Percentiles rank a stretch among this genome's conserved stretches.
phyloP scores from a whole-genome alignment of 768 basidiomycete species.

The Tephrocybe sp. region DNA sequence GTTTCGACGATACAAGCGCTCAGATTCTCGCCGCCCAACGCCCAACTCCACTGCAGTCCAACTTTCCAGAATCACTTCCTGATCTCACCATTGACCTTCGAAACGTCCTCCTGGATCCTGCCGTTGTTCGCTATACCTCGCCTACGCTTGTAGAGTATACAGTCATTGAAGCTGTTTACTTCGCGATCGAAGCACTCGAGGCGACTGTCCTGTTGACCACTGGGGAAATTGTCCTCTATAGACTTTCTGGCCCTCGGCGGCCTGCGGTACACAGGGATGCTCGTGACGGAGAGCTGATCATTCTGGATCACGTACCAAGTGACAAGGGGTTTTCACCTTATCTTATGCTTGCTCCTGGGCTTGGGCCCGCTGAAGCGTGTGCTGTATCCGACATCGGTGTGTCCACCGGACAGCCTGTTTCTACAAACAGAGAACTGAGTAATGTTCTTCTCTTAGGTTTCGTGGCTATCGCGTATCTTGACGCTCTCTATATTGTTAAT shows the following conservation, averaged over 20 bases:
- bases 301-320: conserved; percentile 46
- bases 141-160: conserved; percentile 23
- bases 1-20: conserved; percentile 73
- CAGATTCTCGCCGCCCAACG: conserved; percentile 52
- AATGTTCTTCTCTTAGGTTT: conserved; percentile 50
- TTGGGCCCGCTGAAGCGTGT: conserved; percentile 49
- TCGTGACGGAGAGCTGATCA: conserved; percentile 48
- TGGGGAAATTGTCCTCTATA: conserved; percentile 57
- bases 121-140: conserved; percentile 29
- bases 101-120: conserved; percentile 44
- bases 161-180: conserved; percentile 41
- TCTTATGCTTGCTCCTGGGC: conserved; percentile 51
- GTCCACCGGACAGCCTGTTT: conserved; percentile 12
- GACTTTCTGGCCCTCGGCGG: conserved; percentile 25
- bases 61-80: conserved; percentile 65
- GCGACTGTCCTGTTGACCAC: conserved; percentile 49
- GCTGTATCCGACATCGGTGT: conserved; percentile 75
- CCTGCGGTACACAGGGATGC: conserved; percentile 19
- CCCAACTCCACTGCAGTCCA: conserved; percentile 49
- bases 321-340: conserved; percentile 53
- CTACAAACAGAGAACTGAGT: not conserved
- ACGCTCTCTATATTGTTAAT: conserved; percentile 64
- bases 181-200: conserved; percentile 59
- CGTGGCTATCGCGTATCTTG: conserved; percentile 65
- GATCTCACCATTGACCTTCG: conserved; percentile 60